Base-by-base conservation (phyloP, 306 rosid species). In the Sphenostylis stenocarpa region DNA sequence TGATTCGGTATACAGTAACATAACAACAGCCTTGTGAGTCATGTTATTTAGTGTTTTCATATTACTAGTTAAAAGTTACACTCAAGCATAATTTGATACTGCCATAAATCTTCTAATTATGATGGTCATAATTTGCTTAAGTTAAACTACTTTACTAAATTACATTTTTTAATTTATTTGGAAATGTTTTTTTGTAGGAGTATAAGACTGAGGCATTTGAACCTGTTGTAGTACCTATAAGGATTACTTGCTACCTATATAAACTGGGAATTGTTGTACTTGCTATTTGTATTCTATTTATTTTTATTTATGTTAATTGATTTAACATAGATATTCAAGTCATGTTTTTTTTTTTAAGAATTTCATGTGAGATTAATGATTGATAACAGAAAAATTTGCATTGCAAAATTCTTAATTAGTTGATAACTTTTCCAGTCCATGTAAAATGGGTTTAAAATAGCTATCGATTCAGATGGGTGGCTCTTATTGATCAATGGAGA, bases 41-140 rank as follows among this genome's bases (percentile, higher is more conserved):
- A 2, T 39, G 58, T 33, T 10, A 58, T 36, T 38, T 76, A 41
- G 11, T 47, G 49, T 7, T 62, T 76, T 49, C 48, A 65, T 73
- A 21, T 20, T 21, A 55, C 28, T 49, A 41, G 23, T 17, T 72
- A 15, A 72, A 79, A 70, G 64, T 33, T 74, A 21, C 28, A 33
- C 39, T 15, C n/a, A 53, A n/a, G 20, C 66, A 19, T 79, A 55
- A 49, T 58, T 73, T 73, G 34, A 66, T 19, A 65, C 24, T 20
- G 1, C 72, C 21, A 2, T 23, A 20, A 55, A 47, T 73, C 53
- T 8, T 0, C 33, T 38, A 36, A 14, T 10, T 82, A 17, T 24
- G 20, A 20, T 29, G 47, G 31, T 56, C 52, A 20, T 55, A 11
- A 43, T 65, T 26, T 45, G 66, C 16, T 4, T 24, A 67, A 67